Base-by-base conservation (phyloP, 1,284 basidiomycete genomes). In the Chiua sp. region DNA sequence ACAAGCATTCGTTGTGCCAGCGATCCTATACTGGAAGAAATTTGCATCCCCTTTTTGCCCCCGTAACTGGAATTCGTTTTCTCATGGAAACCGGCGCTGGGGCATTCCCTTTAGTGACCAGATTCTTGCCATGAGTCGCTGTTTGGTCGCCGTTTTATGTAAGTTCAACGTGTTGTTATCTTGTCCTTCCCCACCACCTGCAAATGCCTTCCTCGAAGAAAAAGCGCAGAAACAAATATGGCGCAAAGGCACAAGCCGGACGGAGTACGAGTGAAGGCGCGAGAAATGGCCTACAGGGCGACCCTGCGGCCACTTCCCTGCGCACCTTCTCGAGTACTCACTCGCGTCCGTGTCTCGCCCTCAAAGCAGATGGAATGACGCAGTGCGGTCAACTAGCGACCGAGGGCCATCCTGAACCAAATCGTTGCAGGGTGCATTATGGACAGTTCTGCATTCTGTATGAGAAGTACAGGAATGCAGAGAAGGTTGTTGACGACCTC, bases 381-480 rank as follows among this genome's bases (percentile, higher is more conserved):
- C 68, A 64, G 4, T 76, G 74, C 50, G 44, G 47, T 20, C 57
- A 57, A 11, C 55, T 51, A 20, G 67, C 72, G 3, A 71, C 67
- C 8, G 54, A 71, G 39, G 70, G 71, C 4, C 12, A 62, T 28
- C 66, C 57, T 4, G 62, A 57, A 33, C 49, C 37, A 2, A 49
- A 59, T 1, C 68, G 74, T 37, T 77, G 75, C 57, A 58, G 59
- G 12, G 61, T 65, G 1, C 75, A 76, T 51, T 69, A 74, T 28
- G 57, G 53, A 8, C 72, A 76, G 55, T 75, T 71, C 48, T 54
- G 63, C 16, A 65, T 46, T 15, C 55, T 76, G 64, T 68, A 56
- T 53, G 65, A 60, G 49, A 65, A 64, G 30, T 76, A 77, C 63
- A 76, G 75, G 57, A 67, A 67, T 8, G 76, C 75, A 2, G 64